Base-by-base conservation (phyloP, 306 rosid genomes). In the Urtica urens region DNA sequence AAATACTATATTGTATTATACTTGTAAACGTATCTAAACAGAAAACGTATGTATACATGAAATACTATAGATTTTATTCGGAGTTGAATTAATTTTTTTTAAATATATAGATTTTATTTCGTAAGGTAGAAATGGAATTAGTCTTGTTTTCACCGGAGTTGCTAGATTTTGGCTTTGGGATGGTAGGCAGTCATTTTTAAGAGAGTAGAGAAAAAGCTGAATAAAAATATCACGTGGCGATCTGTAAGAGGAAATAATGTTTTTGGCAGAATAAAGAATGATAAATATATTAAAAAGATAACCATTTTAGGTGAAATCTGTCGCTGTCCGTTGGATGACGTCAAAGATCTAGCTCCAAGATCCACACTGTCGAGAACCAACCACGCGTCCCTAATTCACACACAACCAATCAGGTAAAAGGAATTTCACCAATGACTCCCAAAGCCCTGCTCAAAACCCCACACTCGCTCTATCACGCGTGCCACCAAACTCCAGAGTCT, bases 331-430 rank as follows among this genome's bases (percentile, higher is more conserved):
- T 7, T 5, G 19, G 17, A 49, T 41, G 70, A 20, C 59, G 27
- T 53, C 31, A 38, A 46, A 70, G 55, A 64, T 64, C 72, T 64
- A 53, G 39, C 44, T 29, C 24, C 10, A 54, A 68, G 71, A 70
- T 70, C 57, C 57, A 28, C 63, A 7, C 16, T 21, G 51, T 55
- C 45, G 1, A 9, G 6, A 14, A 46, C 62, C 69, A 51, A 46
- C 69, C 69, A 63, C 69, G 69, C 63, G 69, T 63, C 63, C 57
- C 28, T 22, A 51, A 23, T 43, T 24, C 22, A 4, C 34, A 44
- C 1, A 5, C 35, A n/a, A 42, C 20, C 49, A 2, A 57, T 20
- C 34, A 17, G 34, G 38, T 12, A 33, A 4, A 38, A 14, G 58
- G 44, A 37, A 37, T 23, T 15, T 23, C 4, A 34, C 14, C 21